Evolutionary conservation across 129 eudicot species (phyloP).

Genomic region (Escallonia rubra): DNA sequence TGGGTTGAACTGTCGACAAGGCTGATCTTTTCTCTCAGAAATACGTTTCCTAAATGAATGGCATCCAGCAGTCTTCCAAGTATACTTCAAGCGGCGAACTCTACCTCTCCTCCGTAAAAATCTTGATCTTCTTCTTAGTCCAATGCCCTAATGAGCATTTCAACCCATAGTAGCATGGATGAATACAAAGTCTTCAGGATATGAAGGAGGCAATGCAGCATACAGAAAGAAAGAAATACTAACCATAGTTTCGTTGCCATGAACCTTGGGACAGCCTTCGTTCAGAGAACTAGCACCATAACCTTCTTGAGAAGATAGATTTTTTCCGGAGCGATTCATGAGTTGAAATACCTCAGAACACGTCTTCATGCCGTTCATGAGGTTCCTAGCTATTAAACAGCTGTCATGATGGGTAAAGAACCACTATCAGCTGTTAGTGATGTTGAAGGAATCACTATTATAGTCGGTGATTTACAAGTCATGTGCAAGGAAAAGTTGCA

Average conservation of each 20-base stretch:
- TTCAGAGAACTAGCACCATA: constrained; percentile 36
- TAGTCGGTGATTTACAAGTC: too few relatives aligned
- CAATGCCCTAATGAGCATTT: constrained; percentile 48
- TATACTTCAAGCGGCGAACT: constrained; percentile 87
- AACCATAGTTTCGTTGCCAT: constrained; percentile 56
- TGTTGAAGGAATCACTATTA: too few relatives aligned
- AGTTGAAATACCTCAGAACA: constrained; percentile 77
- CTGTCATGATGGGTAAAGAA: constrained; percentile 34
- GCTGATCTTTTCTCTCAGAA: constrained; percentile 80
- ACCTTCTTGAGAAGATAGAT: constrained; percentile 48
- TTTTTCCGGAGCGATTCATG: constrained; percentile 65
- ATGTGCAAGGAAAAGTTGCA: not conserved
- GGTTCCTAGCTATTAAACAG: constrained; percentile 94
- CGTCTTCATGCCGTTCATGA: constrained; percentile 80
- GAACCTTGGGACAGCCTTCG: constrained; percentile 59
- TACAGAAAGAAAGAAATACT: constrained; percentile 17
- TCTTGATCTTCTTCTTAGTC: constrained; percentile 66
- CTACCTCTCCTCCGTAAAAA: constrained; percentile 79
- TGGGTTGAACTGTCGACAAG: constrained; percentile 82
- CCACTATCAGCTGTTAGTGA: too few relatives aligned
- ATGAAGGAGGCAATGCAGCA: constrained; percentile 1
- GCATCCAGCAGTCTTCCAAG: constrained; percentile 87
- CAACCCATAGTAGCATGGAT: constrained; percentile 5
- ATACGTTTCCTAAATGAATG: constrained; percentile 72
- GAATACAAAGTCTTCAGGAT: not conserved